These are phyloP conservation scores for Quercus engelmannii DNA, from an alignment of 306 rosid genomes.

Conservation along the genomic window DNA sequence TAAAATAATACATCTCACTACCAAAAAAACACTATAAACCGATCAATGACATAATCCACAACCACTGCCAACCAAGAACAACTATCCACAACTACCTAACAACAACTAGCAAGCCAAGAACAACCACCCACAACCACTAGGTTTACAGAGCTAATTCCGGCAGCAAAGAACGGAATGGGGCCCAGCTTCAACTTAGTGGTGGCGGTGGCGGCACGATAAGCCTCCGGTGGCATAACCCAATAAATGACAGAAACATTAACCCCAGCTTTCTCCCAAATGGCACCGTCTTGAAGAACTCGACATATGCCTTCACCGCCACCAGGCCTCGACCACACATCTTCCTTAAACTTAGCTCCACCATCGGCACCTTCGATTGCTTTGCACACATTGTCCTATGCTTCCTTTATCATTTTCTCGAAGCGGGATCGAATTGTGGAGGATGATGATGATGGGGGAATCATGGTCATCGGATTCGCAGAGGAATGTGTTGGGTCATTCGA, in stretches of 20 bases:
- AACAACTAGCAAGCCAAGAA: no score
- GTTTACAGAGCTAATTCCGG: slow-evolving; percentile 84
- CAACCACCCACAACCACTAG: no score
- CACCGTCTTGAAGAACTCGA: slow-evolving; percentile 87
- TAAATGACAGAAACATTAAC: slow-evolving; percentile 93
- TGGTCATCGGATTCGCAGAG: slow-evolving; percentile 47
- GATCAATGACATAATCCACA: no score
- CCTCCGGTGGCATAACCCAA: slow-evolving; percentile 94
- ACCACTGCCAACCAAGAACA: no score
- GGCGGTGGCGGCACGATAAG: slow-evolving; percentile 86
- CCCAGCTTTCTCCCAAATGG: slow-evolving; percentile 93
- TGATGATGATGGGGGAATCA: slow-evolving; percentile 20
- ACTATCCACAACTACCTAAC: no score
- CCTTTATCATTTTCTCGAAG: slow-evolving; percentile 94
- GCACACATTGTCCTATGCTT: slow-evolving; percentile 84
- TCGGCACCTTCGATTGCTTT: slow-evolving; percentile 67
- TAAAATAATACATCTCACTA: no score
- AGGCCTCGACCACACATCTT: slow-evolving; percentile 96
- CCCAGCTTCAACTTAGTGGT: slow-evolving; percentile 62
- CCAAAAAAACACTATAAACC: no score
- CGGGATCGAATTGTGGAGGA: slow-evolving; percentile 57
- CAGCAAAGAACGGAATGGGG: slow-evolving; percentile 78
- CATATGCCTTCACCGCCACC: slow-evolving; percentile 95
- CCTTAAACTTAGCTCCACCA: slow-evolving; percentile 72
- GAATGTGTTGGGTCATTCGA: slow-evolving; percentile 67